phyloP scores from a whole-genome alignment of 179 eudicot genomes.

The Pouteria campechiana region DNA sequence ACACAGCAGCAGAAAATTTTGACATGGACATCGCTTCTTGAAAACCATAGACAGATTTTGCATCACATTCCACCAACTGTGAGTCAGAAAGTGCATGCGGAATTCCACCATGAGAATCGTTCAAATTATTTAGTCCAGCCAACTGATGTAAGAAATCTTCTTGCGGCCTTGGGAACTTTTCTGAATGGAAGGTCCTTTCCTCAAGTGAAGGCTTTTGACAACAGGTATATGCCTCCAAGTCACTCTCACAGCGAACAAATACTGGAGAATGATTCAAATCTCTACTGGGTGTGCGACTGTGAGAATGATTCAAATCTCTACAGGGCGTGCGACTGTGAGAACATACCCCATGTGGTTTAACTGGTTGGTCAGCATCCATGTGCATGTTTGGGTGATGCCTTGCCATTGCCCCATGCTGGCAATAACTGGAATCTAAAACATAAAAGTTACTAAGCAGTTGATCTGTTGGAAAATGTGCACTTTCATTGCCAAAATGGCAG shows the following conservation, averaged over 20 bases:
- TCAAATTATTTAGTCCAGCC: constrained; percentile 31
- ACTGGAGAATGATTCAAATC: constrained; percentile 9
- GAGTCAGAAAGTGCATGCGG: constrained; percentile 71
- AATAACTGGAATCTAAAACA: not conserved
- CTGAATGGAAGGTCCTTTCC: constrained; percentile 25
- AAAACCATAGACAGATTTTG: constrained; percentile 31
- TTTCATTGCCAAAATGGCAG: not conserved
- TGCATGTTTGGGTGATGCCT: constrained; percentile 5
- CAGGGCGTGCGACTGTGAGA: constrained; percentile 3
- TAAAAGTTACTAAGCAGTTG: constrained; percentile 2
- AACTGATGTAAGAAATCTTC: constrained; percentile 24
- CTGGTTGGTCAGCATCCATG: constrained; percentile 1
- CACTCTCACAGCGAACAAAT: constrained; percentile 4
- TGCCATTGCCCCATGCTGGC: constrained; percentile 4
- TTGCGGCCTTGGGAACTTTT: constrained; percentile 30
- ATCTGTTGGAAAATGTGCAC: constrained; percentile 13
- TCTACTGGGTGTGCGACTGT: not conserved
- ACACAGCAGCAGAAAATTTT: constrained; percentile 21
- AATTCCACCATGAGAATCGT: constrained; percentile 41
- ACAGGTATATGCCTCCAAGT: constrained; percentile 8
- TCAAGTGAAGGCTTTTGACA: constrained; percentile 15
- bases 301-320: constrained; percentile 9
- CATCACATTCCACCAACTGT: constrained; percentile 49
- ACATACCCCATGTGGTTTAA: not conserved
- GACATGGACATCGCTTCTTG: constrained; percentile 41